These are phyloP conservation scores for Pleurotus ostreatus DNA, from an alignment of 768 basidiomycete genomes.

Conservation along the genomic window DNA sequence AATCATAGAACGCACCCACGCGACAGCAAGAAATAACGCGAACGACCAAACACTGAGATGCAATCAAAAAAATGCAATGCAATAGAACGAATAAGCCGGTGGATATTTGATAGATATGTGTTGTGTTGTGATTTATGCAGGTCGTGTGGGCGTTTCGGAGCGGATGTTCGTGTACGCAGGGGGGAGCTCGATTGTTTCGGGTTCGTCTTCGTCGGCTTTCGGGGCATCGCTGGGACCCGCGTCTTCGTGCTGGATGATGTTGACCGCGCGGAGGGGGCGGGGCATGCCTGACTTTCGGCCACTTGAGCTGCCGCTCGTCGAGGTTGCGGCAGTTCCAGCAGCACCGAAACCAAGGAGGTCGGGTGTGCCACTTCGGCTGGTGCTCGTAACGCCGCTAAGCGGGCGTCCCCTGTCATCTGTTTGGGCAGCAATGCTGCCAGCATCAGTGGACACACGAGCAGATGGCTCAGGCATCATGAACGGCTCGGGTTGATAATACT, in stretches of 20 bases:
- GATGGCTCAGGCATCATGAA: slow-evolving; percentile 69
- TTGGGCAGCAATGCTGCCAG: slow-evolving; percentile 21
- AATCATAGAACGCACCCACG: no score
- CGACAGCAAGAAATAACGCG: no score
- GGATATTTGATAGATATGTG: no score
- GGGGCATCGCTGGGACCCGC: slow-evolving; percentile 51
- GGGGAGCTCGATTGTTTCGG: slow-evolving; percentile 79
- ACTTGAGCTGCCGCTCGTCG: slow-evolving; percentile 20
- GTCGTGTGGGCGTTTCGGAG: slow-evolving; percentile 9
- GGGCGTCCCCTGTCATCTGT: slow-evolving; percentile 26
- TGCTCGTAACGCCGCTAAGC: slow-evolving; percentile 33
- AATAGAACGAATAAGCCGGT: no score
- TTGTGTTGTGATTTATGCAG: no score
- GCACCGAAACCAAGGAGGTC: slow-evolving; percentile 25
- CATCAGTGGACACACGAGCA: slow-evolving; percentile 31
- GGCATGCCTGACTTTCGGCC: slow-evolving; percentile 42
- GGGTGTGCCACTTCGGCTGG: slow-evolving; percentile 45
- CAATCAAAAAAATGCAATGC: no score
- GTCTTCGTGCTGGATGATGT: slow-evolving; percentile 84
- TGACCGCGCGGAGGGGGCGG: slow-evolving; percentile 57
- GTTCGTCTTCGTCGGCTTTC: slow-evolving; percentile 35
- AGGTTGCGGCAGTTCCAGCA: slow-evolving; percentile 20
- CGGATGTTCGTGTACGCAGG: slow-evolving; percentile 75
- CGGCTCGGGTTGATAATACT: slow-evolving; percentile 74
- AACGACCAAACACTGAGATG: no score